Evolutionary conservation across 352 stramenopile species (phyloP).

Genomic region (Globisporangium paddicum): DNA sequence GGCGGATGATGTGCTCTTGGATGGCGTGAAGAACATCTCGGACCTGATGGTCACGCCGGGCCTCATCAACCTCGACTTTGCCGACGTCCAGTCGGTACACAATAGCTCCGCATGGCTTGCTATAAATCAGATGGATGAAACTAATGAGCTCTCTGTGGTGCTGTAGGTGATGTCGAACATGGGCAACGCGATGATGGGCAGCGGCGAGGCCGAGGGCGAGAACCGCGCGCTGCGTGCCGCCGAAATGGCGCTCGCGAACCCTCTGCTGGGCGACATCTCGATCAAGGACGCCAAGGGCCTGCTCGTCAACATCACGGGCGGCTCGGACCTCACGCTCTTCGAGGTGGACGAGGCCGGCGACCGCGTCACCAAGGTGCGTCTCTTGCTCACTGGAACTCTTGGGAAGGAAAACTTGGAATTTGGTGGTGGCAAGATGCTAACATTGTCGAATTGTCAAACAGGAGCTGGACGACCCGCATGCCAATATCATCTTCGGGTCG

Average conservation of each 20-base stretch:
- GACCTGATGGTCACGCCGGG: constrained; percentile 88
- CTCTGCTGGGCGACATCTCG: constrained; percentile 86
- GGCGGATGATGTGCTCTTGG: constrained; percentile 80
- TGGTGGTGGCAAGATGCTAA: neutral
- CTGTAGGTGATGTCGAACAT: constrained; percentile 81
- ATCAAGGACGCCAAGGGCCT: constrained; percentile 91
- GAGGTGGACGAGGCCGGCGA: constrained; percentile 88
- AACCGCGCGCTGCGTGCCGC: constrained; percentile 80
- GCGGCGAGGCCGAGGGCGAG: constrained; percentile 89
- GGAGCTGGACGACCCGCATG: constrained; percentile 83
- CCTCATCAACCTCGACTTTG: constrained; percentile 87
- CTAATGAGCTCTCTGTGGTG: neutral
- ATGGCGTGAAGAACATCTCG: constrained; percentile 87
- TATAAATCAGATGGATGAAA: too few relatives aligned
- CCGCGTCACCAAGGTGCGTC: constrained; percentile 59
- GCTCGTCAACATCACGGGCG: constrained; percentile 94
- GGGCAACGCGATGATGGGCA: constrained; percentile 89
- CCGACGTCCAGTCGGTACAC: constrained; percentile 76
- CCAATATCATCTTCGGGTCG: constrained; percentile 88
- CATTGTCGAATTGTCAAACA: constrained; percentile 10
- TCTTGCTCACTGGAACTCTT: neutral
- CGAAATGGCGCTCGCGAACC: constrained; percentile 85
- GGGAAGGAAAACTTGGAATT: too few relatives aligned
- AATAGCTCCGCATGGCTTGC: too few relatives aligned
- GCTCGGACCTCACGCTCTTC: constrained; percentile 91